phyloP scores from a whole-genome alignment of 768 basidiomycete genomes.

The Punctularia strigosozonata region DNA sequence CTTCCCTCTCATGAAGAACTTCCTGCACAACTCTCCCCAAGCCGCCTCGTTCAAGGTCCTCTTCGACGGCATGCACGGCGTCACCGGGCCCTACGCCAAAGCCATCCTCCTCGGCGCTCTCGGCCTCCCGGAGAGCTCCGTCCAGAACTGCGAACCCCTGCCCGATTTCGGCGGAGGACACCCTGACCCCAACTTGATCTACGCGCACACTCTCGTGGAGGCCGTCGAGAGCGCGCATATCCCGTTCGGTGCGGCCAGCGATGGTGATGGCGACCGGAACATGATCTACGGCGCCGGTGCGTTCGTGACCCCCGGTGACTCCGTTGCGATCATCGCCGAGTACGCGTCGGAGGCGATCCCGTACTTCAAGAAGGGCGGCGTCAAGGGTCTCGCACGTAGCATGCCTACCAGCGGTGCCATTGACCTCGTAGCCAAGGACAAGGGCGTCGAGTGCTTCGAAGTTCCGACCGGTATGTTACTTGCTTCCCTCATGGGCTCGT shows the following conservation, averaged over 20 bases:
- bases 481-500: background rate
- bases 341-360: slow-evolving; percentile 83
- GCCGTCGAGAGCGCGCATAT: slow-evolving; percentile 80
- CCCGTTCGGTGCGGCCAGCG: slow-evolving; percentile 90
- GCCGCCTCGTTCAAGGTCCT: slow-evolving; percentile 67
- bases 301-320: slow-evolving; percentile 96
- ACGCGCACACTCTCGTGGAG: slow-evolving; percentile 89
- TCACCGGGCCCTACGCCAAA: slow-evolving; percentile 91
- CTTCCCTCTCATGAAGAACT: slow-evolving; percentile 82
- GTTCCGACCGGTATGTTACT: slow-evolving; percentile 76
- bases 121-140: slow-evolving; percentile 63
- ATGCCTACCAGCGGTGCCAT: slow-evolving; percentile 99
- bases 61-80: slow-evolving; percentile 94
- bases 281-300: slow-evolving; percentile 99
- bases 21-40: slow-evolving; percentile 68
- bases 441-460: slow-evolving; percentile 87
- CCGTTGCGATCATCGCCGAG: slow-evolving; percentile 97
- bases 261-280: slow-evolving; percentile 97
- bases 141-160: slow-evolving; percentile 85
- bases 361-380: slow-evolving; percentile 82
- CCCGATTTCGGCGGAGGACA: slow-evolving; percentile 98
- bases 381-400: slow-evolving; percentile 91
- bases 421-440: slow-evolving; percentile 90
- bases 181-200: slow-evolving; percentile 97
- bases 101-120: slow-evolving; percentile 80